phyloP scores from a whole-genome alignment of 2,329 filamentous ascomycete genomes.

The Chaetomiaceae sp. region DNA sequence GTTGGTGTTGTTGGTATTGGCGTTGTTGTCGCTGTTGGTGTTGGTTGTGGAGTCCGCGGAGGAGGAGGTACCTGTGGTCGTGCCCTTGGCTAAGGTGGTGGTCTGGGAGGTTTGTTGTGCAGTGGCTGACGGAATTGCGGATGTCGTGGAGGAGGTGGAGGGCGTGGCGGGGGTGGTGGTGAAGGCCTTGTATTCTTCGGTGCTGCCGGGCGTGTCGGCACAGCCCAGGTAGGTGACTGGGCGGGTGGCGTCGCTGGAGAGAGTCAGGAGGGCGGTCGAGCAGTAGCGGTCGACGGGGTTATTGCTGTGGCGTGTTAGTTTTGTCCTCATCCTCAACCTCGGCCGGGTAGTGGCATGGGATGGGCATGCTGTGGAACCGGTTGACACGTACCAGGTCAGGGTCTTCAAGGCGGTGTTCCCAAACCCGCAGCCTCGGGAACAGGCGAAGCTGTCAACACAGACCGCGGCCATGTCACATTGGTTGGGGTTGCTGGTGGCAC shows the following conservation, averaged over 20 bases:
- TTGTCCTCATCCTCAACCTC: too few relatives aligned
- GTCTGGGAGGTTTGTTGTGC: too few relatives aligned
- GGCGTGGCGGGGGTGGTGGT: background rate
- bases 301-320: too few relatives aligned
- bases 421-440: background rate
- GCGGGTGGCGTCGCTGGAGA: background rate
- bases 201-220: background rate
- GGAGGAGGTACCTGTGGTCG: too few relatives aligned
- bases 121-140: too few relatives aligned
- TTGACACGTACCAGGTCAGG: background rate
- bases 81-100: too few relatives aligned
- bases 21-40: too few relatives aligned
- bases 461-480: background rate
- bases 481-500: background rate
- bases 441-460: background rate
- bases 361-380: too few relatives aligned
- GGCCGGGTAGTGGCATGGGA: too few relatives aligned
- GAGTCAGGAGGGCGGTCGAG: background rate
- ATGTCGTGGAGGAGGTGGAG: background rate
- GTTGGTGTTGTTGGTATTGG: background rate
- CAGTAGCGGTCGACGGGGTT: too few relatives aligned
- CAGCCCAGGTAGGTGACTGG: background rate
- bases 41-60: too few relatives aligned
- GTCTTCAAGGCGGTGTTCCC: background rate
- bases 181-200: background rate